Evolutionary conservation across 805 yeast species (phyloP).

Genomic region (Kuraishia hungarica): DNA sequence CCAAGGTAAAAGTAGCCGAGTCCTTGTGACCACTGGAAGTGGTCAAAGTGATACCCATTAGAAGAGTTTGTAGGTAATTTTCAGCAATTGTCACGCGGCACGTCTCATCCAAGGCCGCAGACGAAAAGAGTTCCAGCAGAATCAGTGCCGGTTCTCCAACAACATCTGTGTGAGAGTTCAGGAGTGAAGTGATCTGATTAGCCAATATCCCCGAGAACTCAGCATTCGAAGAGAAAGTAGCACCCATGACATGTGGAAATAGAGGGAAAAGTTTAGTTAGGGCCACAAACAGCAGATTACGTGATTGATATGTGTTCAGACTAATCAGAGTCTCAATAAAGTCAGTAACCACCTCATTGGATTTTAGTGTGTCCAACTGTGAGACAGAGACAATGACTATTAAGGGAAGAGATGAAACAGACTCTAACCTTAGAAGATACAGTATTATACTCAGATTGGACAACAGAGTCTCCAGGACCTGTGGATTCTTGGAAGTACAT

Average conservation of each 20-base stretch:
- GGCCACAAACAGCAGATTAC: neutral
- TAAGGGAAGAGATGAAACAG: neutral
- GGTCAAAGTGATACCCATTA: neutral
- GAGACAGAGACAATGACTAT: neutral
- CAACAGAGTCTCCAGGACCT: neutral
- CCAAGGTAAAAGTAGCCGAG: neutral
- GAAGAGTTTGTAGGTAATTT: neutral
- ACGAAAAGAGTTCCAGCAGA: conserved; percentile 20
- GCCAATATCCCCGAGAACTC: neutral
- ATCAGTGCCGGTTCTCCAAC: neutral
- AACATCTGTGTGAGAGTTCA: neutral
- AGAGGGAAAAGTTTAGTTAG: neutral
- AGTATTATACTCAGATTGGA: neutral
- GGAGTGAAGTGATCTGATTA: neutral
- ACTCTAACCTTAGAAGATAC: neutral
- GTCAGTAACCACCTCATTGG: neutral
- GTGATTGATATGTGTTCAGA: neutral
- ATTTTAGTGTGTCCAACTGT: neutral
- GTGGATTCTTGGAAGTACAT: neutral
- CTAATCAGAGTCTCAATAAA: neutral
- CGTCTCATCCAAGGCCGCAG: conserved; percentile 15
- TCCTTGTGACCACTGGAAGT: neutral
- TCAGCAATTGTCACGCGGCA: neutral
- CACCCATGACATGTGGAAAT: neutral
- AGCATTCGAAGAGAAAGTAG: neutral